Evolutionary conservation across 345 rosid genomes (phyloP), one percentile per base, ranked within the genome.

Genomic region (Sapria himalayana): DNA sequence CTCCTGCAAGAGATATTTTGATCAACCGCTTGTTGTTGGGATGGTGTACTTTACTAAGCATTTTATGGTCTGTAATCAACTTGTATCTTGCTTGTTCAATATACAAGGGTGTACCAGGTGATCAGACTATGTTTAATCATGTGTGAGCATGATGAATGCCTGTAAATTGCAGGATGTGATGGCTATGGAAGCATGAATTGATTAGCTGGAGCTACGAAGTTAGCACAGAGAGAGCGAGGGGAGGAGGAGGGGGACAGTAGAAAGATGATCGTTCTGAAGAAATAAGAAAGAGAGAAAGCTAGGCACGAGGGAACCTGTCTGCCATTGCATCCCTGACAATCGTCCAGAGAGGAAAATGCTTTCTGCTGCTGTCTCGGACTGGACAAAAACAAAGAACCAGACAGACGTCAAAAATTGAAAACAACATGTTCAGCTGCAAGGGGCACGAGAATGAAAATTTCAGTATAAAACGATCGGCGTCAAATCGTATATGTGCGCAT

Each of bases 261-360:
- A 24, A 9, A 9, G 18, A 17, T 31, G 48, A 25, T 17, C 21
- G 7, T 25, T 39, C 20, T 8, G 17, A 9, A 31, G 35, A 21
- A 21, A 22, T 10, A 24, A 10, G 39, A 24, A 36, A 22, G 21
- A 42, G 6, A 33, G 37, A 9, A n/a, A n/a, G n/a, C n/a, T n/a
- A n/a, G n/a, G n/a, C n/a, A 20, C 38, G 36, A 35, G 20, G 14
- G 29, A 33, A 79, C 92, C 92, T 75, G 51, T 54, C 21, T 38
- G 35, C 44, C 35, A 21, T 29, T 31, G 23, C 66, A 61, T 37
- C 19, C 50, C 8, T 50, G 43, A 45, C 57, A 61, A 57, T 66
- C 62, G 41, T 49, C 41, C 43, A 62, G 44, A 5, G 54, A 59
- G 25, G 39, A 57, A 57, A 37, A 39, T 2, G 72, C 56, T 54